Percentiles rank a stretch among this genome's conserved stretches.
phyloP scores from a whole-genome alignment of 2,329 filamentous ascomycete genomes.

The Cryoendolithus antarcticus region DNA sequence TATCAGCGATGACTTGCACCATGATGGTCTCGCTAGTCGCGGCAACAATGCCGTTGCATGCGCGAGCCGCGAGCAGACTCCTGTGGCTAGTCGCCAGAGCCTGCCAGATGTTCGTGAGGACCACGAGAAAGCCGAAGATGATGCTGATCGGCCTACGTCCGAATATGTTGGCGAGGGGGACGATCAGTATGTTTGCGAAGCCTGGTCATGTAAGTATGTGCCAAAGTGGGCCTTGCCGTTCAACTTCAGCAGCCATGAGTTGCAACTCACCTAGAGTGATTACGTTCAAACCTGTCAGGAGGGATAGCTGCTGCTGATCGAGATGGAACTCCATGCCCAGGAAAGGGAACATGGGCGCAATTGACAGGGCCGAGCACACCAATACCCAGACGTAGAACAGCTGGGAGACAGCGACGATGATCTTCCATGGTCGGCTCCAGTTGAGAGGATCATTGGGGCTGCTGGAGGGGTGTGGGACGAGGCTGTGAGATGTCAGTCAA shows the following conservation, averaged over 20 bases:
- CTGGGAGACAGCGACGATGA: slow-evolving; percentile 26
- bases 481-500: slow-evolving; percentile 6
- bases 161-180: slow-evolving; percentile 33
- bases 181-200: slow-evolving; percentile 33
- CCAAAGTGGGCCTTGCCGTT: too few species aligned
- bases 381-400: slow-evolving; percentile 32
- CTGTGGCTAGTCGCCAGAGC: slow-evolving; percentile 30
- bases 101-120: slow-evolving; percentile 32
- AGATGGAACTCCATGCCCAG: slow-evolving; percentile 30
- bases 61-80: slow-evolving; percentile 31
- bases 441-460: slow-evolving; percentile 17
- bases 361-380: slow-evolving; percentile 31
- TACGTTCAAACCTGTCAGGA: slow-evolving; percentile 32
- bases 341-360: slow-evolving; percentile 33
- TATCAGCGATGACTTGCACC: slow-evolving; percentile 32
- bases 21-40: slow-evolving; percentile 33
- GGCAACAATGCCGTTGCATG: slow-evolving; percentile 32
- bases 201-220: too few species aligned
- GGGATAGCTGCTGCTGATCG: slow-evolving; percentile 27
- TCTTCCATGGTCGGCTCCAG: slow-evolving; percentile 18
- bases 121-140: slow-evolving; percentile 28
- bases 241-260: too few species aligned
- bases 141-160: slow-evolving; percentile 30
- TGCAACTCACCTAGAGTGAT: slow-evolving; percentile 26
- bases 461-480: slow-evolving; percentile 18